Conservation (phyloP, 2,329 filamentous ascomycete genomes). For the Nannizziopsis arthrosporioides region DNA sequence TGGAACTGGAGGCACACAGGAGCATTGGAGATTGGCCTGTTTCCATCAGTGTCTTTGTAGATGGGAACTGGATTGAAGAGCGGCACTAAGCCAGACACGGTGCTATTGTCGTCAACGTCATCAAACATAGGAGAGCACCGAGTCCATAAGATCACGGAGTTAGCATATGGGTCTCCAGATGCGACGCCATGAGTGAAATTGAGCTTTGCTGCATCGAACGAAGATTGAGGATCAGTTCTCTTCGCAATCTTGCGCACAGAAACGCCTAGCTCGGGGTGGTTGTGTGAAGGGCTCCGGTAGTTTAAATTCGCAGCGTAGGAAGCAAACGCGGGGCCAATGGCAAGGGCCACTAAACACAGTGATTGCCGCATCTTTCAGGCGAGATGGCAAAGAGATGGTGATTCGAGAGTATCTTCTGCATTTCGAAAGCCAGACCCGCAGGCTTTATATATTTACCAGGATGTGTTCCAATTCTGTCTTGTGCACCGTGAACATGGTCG, state of each 20-base stretch:
- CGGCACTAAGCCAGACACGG: constrained; percentile 8
- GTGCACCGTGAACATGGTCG: too few species aligned
- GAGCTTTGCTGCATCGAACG: constrained; percentile 36
- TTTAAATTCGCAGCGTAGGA: constrained; percentile 23
- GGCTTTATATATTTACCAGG: background rate
- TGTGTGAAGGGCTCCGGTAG: constrained; percentile 54
- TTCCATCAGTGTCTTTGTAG: constrained; percentile 4
- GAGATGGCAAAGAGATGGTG: background rate
- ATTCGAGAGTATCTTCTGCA: background rate
- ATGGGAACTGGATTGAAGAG: constrained; percentile 7
- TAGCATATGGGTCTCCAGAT: constrained; percentile 35
- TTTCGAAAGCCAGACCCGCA: background rate
- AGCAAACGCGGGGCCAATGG: background rate
- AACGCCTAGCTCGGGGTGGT: constrained; percentile 52
- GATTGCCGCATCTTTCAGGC: background rate
- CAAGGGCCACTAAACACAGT: background rate
- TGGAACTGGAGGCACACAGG: constrained; percentile 51
- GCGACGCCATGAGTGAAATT: constrained; percentile 55
- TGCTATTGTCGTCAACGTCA: constrained; percentile 26
- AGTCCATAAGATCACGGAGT: constrained; percentile 36
- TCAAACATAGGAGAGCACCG: constrained; percentile 32
- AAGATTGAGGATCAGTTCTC: constrained; percentile 35
- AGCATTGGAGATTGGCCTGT: background rate
- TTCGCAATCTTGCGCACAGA: constrained; percentile 50
- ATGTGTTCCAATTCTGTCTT: too few species aligned